phyloP scores from a whole-genome alignment of 2,329 filamentous ascomycete genomes.

The Pyricularia sp. region DNA sequence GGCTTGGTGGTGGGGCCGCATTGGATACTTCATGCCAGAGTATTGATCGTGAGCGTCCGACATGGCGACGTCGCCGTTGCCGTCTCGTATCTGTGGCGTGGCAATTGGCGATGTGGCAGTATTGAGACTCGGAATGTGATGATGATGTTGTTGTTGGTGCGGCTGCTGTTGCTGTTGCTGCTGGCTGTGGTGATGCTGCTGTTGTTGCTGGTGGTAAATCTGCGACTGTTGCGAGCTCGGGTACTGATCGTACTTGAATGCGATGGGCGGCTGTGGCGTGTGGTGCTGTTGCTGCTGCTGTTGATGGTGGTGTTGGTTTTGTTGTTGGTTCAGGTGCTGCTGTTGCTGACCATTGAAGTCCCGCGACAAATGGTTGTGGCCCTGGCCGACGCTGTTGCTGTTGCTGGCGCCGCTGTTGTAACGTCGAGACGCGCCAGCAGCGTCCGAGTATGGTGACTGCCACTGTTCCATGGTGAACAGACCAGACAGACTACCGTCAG shows the following conservation, averaged over 20 bases:
- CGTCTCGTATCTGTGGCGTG: conserved; percentile 54
- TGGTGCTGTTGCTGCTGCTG: conserved; percentile 15
- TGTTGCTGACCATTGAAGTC: conserved; percentile 12
- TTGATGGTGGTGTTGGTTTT: conserved; percentile 14
- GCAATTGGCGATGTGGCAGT: conserved; percentile 47
- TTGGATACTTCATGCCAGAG: conserved; percentile 75
- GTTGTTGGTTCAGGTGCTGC: conserved; percentile 13
- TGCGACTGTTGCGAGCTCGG: conserved; percentile 11
- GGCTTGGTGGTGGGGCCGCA: conserved; percentile 69
- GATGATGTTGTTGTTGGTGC: conserved; percentile 2
- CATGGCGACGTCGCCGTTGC: conserved; percentile 73
- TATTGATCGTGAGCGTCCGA: conserved; percentile 74
- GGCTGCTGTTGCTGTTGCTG: conserved; percentile 1
- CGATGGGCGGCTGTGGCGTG: conserved; percentile 40
- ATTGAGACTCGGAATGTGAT: conserved; percentile 19
- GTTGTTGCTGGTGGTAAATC: conserved; percentile 5
- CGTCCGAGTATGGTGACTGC: conserved; percentile 55
- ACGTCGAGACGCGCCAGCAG: conserved; percentile 51
- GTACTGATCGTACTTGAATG: conserved; percentile 62
- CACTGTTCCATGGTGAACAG: conserved; percentile 46
- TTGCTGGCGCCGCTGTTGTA: conserved; percentile 36
- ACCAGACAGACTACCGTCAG: conserved; percentile 6
- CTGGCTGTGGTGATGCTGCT: background rate
- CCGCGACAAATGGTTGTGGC: conserved; percentile 9
- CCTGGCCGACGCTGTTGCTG: background rate